Base-by-base conservation (phyloP, 78 protist species). In the Creolimax fragrantissima region DNA sequence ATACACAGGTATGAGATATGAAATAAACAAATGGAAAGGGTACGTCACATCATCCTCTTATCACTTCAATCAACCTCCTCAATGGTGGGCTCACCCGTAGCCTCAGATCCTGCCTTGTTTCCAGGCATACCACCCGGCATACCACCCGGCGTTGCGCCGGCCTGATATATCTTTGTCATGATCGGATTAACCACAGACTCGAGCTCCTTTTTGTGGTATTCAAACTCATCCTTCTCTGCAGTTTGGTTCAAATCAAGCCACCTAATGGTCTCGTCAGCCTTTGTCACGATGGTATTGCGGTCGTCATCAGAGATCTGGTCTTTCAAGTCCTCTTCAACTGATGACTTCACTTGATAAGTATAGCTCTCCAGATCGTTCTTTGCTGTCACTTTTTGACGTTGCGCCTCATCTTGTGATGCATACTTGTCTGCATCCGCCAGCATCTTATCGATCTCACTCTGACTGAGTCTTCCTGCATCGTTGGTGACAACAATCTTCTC, bases 401-500 rank as follows among this genome's bases (percentile, higher is more conserved):
- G 92, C 2, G 2, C 89, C 85, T 94, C 97, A 95, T 98, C 99
- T 89, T 96, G 94, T 84, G 85, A 92, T 92, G 93, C 91, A 96
- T 58, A 95, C 92, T 95, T 84, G 91, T 96, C 96, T 84, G 98
- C 98, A 44, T 98, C 99, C 44, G 37, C 41, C 42, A 98, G 96
- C 99, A 98, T 98, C 92, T 96, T 94, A 93, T 96, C 97, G 92
- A 98, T 97, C 86, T 98, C 98, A 74, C 94, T 96, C 90, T 93
- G 37, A 84, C 96, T 45, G 88, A 98, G 97, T 43, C 99, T 97
- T 84, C 97, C 99, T 94, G 95, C 95, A 94, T 98, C 98, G 97
- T 96, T 96, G 95, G 97, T 96, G 96, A 98, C 98, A 92, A 96
- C 95, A 95, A 97, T 96, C 93, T 95, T 90, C 91, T 93, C 91